Evolutionary conservation across 2,329 filamentous ascomycete genomes (phyloP).

Genomic region (Sporothrix euskadiensis): DNA sequence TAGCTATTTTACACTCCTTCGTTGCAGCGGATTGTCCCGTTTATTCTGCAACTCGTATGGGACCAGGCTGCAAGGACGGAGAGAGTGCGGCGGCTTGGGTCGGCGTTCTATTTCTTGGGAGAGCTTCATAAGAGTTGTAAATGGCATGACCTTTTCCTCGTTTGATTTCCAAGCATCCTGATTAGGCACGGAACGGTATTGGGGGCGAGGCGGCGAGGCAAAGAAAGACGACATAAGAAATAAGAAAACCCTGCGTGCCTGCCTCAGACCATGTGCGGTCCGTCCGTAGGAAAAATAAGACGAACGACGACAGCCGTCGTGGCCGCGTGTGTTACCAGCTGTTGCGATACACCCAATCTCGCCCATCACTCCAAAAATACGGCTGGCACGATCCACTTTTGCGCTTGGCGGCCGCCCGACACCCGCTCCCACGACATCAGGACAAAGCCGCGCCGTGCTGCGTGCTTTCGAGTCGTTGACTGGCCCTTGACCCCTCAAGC

Average conservation of each 20-base stretch:
- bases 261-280: not conserved
- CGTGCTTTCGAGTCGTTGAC: not conserved
- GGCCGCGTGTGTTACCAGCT: not conserved
- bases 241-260: not conserved
- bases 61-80: not conserved
- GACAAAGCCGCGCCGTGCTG: not conserved
- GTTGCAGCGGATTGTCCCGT: not conserved
- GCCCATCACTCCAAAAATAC: not conserved
- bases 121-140: not conserved
- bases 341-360: not conserved
- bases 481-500: not conserved
- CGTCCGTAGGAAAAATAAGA: not conserved
- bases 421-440: conserved; percentile 17
- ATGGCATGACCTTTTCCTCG: not conserved
- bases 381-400: not conserved
- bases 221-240: not conserved
- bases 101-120: not conserved
- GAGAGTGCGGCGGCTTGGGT: not conserved
- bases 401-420: conserved; percentile 25
- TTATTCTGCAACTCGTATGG: not conserved
- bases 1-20: not conserved
- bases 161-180: conserved; percentile 20
- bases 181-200: not conserved
- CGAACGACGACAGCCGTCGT: conserved; percentile 17
- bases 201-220: not conserved